These are phyloP conservation scores for Hyaloscypha bicolor DNA, from an alignment of 495 filamentous ascomycete species.

Conservation along the genomic window DNA sequence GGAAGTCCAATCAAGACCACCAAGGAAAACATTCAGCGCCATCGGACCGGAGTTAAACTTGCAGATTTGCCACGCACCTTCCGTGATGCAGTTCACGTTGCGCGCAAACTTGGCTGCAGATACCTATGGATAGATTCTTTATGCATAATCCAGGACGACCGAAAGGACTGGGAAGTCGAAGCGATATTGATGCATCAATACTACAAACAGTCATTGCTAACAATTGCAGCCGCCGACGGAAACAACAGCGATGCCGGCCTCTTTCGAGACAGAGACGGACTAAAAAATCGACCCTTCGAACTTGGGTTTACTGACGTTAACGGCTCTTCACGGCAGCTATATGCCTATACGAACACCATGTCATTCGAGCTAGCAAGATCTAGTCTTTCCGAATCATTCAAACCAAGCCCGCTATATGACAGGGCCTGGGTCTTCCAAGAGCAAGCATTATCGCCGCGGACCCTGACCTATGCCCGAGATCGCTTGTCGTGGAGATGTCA, in stretches of 20 bases:
- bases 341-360: constrained; percentile 9
- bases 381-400: constrained; percentile 6
- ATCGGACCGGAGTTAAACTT: background rate
- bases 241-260: constrained; percentile 5
- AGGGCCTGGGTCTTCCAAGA: constrained; percentile 11
- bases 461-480: constrained; percentile 1
- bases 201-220: constrained; percentile 1
- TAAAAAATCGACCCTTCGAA: constrained; percentile 1
- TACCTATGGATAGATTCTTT: background rate
- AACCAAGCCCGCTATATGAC: constrained; percentile 4
- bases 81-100: background rate
- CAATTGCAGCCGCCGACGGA: constrained; percentile 8
- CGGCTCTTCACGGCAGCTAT: constrained; percentile 11
- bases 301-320: constrained; percentile 1
- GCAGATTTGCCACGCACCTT: constrained; percentile 3
- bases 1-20: constrained; percentile 4
- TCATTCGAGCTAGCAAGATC: constrained; percentile 7
- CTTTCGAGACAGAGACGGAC: constrained; percentile 6
- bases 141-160: constrained; percentile 6
- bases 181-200: constrained; percentile 4
- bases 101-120: background rate
- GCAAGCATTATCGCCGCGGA: constrained; percentile 9
- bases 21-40: constrained; percentile 2
- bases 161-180: constrained; percentile 6
- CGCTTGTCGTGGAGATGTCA: constrained; percentile 11